Base-by-base conservation (phyloP, 2,329 filamentous ascomycete genomes). In the Fusarium sp. region DNA sequence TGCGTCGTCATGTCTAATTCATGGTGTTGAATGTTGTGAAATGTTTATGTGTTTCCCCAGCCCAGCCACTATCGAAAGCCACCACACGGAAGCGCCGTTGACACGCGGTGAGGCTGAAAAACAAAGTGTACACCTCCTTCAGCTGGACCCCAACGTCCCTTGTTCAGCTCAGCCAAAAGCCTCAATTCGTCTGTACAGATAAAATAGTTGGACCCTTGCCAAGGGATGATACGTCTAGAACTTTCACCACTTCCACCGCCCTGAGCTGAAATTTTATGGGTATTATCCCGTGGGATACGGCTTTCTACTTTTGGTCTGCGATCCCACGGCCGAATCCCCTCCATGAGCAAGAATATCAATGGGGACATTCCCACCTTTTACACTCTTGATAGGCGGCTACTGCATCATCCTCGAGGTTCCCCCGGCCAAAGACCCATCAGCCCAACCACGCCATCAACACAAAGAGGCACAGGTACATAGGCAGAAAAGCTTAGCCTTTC, bases 381-480 rank as follows among this genome's bases (percentile, higher is more conserved):
- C 45, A 50, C 24, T 50, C 22, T n/a, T 29, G 7, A 54, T 31
- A 18, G 27, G 47, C 47, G 47, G 18, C 47, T 54, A 52, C 47
- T 52, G 47, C 11, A 42, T 38, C 27, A 45, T 18, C 58, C 56
- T 70, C 42, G 14, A 58, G 38, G 22, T 24, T 29, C 58, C 29
- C 35, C 56, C 56, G 40, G 35, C 11, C 31, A 37, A 50, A 5
- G 22, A 24, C 31, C 35, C 31, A 50, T 45, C 24, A 35, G 27
- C 50, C 24, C 47, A 60, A 24, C 38, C 37, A 64, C 31, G 29
- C 71, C 29, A 58, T 69, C 64, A 66, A 72, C 34, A 52, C 59
- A 50, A 74, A 74, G 72, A 52, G 27, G 47, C 10, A 37, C 52
- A 52, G 4, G 47, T 18, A 37, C 52, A 45, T 31, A 29, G 14